phyloP scores from a whole-genome alignment of 108 stramenopile genomes.

The Aurantiochytrium sp. region DNA sequence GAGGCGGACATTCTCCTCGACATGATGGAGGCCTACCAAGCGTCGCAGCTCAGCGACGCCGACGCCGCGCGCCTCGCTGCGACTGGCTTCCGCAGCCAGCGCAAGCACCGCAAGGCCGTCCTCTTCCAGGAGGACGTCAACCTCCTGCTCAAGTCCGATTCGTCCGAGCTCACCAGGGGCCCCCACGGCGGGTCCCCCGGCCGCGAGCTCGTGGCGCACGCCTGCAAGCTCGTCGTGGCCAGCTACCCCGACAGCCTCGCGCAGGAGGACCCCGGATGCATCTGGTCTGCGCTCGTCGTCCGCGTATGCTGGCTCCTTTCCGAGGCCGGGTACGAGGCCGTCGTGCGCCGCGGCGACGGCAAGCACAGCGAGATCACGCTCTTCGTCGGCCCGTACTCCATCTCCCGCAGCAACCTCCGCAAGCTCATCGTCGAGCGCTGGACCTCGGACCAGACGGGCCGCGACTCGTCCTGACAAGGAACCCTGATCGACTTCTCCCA shows the following conservation, averaged over 20 bases:
- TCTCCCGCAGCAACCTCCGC: neutral
- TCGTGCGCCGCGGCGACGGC: neutral
- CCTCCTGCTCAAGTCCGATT: neutral
- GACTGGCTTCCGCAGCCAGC: neutral
- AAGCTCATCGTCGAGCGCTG: neutral
- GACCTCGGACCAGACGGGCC: neutral
- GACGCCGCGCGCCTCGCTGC: neutral
- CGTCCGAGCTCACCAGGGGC: neutral
- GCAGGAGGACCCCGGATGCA: neutral
- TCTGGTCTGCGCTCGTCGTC: neutral
- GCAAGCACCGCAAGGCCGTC: neutral
- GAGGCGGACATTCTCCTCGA: neutral
- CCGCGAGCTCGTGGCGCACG: neutral
- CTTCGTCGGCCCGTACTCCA: neutral
- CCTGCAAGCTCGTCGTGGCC: neutral
- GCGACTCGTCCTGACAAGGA: too few species aligned
- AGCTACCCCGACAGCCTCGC: neutral
- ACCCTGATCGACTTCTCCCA: too few species aligned
- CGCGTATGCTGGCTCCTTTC: neutral
- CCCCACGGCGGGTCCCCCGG: neutral
- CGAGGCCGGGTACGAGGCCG: neutral
- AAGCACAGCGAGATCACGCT: slow-evolving; percentile 5
- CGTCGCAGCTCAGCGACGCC: neutral
- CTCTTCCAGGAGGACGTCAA: neutral
- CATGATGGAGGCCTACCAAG: neutral